Base-by-base conservation (phyloP, 768 basidiomycete species). In the Candolleomyces efflorescens region DNA sequence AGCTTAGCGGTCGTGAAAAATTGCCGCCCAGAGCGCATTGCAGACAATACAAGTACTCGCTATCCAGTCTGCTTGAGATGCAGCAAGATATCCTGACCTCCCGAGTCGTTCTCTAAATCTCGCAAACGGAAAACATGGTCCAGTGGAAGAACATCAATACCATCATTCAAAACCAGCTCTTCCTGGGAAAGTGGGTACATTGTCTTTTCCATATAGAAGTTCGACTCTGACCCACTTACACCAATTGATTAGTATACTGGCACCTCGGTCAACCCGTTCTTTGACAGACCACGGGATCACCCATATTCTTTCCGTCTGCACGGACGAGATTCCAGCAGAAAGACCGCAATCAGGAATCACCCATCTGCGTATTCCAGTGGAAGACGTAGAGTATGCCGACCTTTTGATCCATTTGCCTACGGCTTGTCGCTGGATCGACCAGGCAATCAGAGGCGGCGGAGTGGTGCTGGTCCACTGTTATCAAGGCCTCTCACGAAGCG, bases 271-370 rank as follows among this genome's bases (percentile, higher is more conserved):
- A 37, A 81, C 87, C 23, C 82, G 87, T 67, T 82, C 85, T 55
- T 76, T 90, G 70, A 78, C 82, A 51, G 88, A 90, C 69, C 84
- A 85, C 63, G 82, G 82, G 59, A 87, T 92, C 60, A 89, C 88
- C 5, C 90, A 92, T 71, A 84, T 92, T 52, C 69, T 92, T 17
- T 91, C 89, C 47, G 89, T 90, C 54, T 91, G 90, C 65, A 69
- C 73, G 37, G 90, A 92, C 55, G 76, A 78, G 5, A 87, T 89
- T 51, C 87, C 87, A 45, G 83, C 86, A 48, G 88, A 90, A 62
- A 68, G 82, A 24, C 85, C 86, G 22, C 82, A 84, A 65, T 89
- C 86, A 59, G 87, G 87, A 20, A 78, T 87, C 52, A 71, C 69
- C 48, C 90, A 92, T 69, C 74, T 86, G 72, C 85, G 87, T 58